Evolutionary conservation across 2,329 filamentous ascomycete species (phyloP).

Genomic region (Cytospora leucostoma): DNA sequence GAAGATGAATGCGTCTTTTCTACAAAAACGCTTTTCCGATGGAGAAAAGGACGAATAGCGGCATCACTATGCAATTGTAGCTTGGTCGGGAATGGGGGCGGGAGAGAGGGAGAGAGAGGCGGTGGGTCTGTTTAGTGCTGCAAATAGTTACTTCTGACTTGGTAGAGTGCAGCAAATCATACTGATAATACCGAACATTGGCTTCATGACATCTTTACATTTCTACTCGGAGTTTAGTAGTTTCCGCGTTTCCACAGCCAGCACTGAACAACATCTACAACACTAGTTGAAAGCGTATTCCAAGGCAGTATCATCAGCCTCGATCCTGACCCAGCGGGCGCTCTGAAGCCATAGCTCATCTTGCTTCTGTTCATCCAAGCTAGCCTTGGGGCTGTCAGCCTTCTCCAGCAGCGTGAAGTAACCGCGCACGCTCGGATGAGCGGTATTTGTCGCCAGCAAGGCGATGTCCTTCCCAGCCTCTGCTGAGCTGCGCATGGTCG

Average conservation of each 20-base stretch:
- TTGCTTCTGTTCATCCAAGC: slow-evolving; percentile 36
- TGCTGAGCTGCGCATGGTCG: slow-evolving; percentile 35
- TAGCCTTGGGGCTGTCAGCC: slow-evolving; percentile 37
- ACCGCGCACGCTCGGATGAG: slow-evolving; percentile 36
- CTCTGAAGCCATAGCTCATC: slow-evolving; percentile 39
- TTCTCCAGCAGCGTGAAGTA: slow-evolving; percentile 39
- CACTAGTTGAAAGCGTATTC: neutral
- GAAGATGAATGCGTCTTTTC: slow-evolving; percentile 37
- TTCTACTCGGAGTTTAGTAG: no score
- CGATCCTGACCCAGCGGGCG: slow-evolving; percentile 34
- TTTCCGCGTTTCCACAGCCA: no score
- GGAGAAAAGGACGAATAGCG: neutral
- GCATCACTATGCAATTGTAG: no score
- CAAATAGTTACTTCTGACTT: no score
- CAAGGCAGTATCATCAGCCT: slow-evolving; percentile 2
- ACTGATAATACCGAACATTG: no score
- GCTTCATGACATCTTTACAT: no score
- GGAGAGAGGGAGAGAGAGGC: no score
- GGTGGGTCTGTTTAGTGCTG: no score
- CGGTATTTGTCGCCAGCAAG: slow-evolving; percentile 25
- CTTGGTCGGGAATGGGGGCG: no score
- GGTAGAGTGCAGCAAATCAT: no score
- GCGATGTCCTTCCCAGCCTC: slow-evolving; percentile 33
- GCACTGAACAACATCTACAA: no score
- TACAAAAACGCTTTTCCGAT: slow-evolving; percentile 32